Evolutionary conservation across 257 asterid species (phyloP).

Genomic region (Phtheirospermum japonicum): DNA sequence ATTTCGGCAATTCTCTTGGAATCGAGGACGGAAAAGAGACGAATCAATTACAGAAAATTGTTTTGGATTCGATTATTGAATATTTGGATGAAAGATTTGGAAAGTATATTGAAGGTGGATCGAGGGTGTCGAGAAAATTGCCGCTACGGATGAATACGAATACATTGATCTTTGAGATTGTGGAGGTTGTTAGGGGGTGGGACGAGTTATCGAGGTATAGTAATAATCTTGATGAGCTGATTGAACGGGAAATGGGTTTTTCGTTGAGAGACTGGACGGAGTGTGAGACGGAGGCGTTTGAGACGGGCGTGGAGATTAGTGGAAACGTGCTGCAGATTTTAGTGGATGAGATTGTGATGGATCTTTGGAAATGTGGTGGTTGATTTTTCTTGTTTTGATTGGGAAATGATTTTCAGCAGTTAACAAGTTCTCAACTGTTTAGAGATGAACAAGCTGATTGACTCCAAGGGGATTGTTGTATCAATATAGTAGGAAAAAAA

Average conservation of each 20-base stretch:
- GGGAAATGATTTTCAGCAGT: not conserved
- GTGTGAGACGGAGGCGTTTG: conserved; percentile 55
- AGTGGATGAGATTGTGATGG: conserved; percentile 68
- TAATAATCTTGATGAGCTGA: conserved; percentile 45
- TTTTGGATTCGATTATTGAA: conserved; percentile 66
- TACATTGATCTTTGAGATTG: conserved; percentile 51
- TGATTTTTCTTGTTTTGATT: not conserved
- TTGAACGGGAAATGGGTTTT: conserved; percentile 69
- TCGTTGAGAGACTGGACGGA: conserved; percentile 61
- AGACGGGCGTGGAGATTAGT: conserved; percentile 61
- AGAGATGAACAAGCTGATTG: too few relatives aligned
- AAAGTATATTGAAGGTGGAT: conserved; percentile 24
- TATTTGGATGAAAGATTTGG: conserved; percentile 50
- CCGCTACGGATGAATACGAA: conserved; percentile 51
- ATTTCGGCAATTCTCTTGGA: conserved; percentile 49
- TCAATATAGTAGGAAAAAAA: too few relatives aligned
- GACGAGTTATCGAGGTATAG: conserved; percentile 41
- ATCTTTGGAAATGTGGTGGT: conserved; percentile 32
- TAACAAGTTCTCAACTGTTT: not conserved
- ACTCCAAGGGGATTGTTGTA: too few relatives aligned
- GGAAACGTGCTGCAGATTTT: conserved; percentile 48
- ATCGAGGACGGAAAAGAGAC: conserved; percentile 43
- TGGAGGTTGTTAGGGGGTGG: conserved; percentile 67
- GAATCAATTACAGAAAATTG: conserved; percentile 45
- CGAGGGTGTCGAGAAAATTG: conserved; percentile 40